Conservation (phyloP, 306 rosid species). For the Gastrolobium villosum region DNA sequence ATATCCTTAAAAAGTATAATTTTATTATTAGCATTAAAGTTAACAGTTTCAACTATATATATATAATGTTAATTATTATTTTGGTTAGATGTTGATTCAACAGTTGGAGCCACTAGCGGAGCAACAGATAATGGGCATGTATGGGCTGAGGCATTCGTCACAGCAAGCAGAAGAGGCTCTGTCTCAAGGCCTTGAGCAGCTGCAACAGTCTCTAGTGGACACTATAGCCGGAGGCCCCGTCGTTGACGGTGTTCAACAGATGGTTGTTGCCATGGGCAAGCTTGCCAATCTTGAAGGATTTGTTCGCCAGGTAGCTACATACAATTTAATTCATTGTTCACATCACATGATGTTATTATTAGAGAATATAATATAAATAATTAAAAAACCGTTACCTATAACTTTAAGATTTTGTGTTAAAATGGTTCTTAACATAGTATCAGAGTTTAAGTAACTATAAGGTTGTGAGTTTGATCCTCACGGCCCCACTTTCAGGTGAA, state of each 20-base stretch:
- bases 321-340: neutral
- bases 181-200: conserved; percentile 86
- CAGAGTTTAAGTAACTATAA: too few relatives aligned
- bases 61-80: neutral
- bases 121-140: conserved; percentile 83
- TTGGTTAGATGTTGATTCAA: conserved; percentile 69
- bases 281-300: conserved; percentile 89
- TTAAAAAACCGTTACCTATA: too few relatives aligned
- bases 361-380: too few relatives aligned
- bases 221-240: conserved; percentile 72
- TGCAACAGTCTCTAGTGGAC: conserved; percentile 82
- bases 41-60: too few relatives aligned
- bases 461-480: too few relatives aligned
- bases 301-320: conserved; percentile 70
- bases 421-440: too few relatives aligned
- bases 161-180: conserved; percentile 94
- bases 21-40: too few relatives aligned
- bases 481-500: too few relatives aligned
- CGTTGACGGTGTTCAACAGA: conserved; percentile 82
- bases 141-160: conserved; percentile 72
- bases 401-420: too few relatives aligned
- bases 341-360: too few relatives aligned
- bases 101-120: conserved; percentile 91
- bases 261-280: conserved; percentile 79
- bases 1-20: too few relatives aligned